Evolutionary conservation across 2,329 filamentous ascomycete species (phyloP).

Genomic region (Sclerotinia subarctica): DNA sequence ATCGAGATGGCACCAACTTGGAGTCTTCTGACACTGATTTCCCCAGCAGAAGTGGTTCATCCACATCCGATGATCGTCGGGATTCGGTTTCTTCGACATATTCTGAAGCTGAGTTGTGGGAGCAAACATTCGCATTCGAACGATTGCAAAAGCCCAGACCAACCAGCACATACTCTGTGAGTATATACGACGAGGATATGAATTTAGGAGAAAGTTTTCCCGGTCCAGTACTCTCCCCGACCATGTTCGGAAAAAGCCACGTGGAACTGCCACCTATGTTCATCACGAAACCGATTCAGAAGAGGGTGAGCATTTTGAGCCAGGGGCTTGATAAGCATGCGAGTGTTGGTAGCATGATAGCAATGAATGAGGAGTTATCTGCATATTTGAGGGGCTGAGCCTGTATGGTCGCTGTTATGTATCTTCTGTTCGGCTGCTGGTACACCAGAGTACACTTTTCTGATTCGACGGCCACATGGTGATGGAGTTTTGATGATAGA

Average conservation of each 20-base stretch:
- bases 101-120: background rate
- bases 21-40: background rate
- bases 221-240: background rate
- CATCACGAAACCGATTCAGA: background rate
- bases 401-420: background rate
- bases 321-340: background rate
- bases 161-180: constrained; percentile 27
- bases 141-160: constrained; percentile 8
- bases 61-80: background rate
- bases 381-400: constrained; percentile 1
- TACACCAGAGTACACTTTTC: constrained; percentile 10
- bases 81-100: background rate
- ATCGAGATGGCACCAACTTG: constrained; percentile 12
- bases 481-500: background rate
- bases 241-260: background rate
- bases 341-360: constrained; percentile 3
- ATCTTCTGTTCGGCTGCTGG: background rate
- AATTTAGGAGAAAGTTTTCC: background rate
- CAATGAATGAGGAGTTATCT: constrained; percentile 1
- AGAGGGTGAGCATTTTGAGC: background rate
- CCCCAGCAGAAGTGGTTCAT: constrained; percentile 10
- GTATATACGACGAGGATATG: constrained; percentile 22
- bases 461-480: background rate
- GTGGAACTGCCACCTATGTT: background rate
- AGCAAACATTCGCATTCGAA: background rate